Evolutionary conservation across 2,329 filamentous ascomycete genomes (phyloP).

Genomic region (Stagonosporopsis cucurbitacearum): DNA sequence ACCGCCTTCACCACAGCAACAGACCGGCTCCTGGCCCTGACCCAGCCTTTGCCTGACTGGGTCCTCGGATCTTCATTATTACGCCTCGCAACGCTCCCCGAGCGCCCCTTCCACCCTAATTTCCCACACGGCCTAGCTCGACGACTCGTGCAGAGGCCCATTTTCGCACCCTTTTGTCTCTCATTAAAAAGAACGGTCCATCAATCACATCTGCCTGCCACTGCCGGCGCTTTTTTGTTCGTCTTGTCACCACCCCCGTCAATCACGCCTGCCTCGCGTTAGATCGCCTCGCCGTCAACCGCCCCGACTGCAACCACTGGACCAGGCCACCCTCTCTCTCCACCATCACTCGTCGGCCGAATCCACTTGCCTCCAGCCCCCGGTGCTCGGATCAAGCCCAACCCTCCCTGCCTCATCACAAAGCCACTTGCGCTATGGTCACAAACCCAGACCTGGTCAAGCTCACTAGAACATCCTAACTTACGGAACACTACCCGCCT

Average conservation of each 20-base stretch:
- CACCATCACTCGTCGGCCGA: slow-evolving; percentile 25
- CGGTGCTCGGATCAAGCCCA: slow-evolving; percentile 45
- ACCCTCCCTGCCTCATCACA: slow-evolving; percentile 46
- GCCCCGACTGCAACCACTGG: slow-evolving; percentile 23
- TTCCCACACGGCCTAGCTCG: slow-evolving; percentile 42
- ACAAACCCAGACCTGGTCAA: slow-evolving; percentile 48
- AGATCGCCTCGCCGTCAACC: slow-evolving; percentile 32
- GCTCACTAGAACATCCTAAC: slow-evolving; percentile 49
- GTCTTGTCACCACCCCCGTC: slow-evolving; percentile 28
- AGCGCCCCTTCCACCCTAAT: slow-evolving; percentile 48
- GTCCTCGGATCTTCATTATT: slow-evolving; percentile 44
- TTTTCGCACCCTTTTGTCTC: slow-evolving; percentile 35
- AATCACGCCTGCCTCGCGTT: slow-evolving; percentile 33
- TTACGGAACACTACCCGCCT: slow-evolving; percentile 50
- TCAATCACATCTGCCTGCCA: slow-evolving; percentile 36
- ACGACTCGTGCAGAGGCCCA: slow-evolving; percentile 48
- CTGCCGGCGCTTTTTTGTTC: slow-evolving; percentile 28
- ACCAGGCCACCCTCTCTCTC: slow-evolving; percentile 34
- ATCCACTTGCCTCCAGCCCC: slow-evolving; percentile 47
- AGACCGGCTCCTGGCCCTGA: slow-evolving; percentile 42
- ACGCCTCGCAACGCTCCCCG: slow-evolving; percentile 40
- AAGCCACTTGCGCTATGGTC: slow-evolving; percentile 49
- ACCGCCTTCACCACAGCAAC: slow-evolving; percentile 50
- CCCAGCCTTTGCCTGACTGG: slow-evolving; percentile 39
- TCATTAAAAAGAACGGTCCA: slow-evolving; percentile 34